These are phyloP conservation scores for Solanum verrucosum DNA, from an alignment of 257 asterid species.

Conservation along the genomic window DNA sequence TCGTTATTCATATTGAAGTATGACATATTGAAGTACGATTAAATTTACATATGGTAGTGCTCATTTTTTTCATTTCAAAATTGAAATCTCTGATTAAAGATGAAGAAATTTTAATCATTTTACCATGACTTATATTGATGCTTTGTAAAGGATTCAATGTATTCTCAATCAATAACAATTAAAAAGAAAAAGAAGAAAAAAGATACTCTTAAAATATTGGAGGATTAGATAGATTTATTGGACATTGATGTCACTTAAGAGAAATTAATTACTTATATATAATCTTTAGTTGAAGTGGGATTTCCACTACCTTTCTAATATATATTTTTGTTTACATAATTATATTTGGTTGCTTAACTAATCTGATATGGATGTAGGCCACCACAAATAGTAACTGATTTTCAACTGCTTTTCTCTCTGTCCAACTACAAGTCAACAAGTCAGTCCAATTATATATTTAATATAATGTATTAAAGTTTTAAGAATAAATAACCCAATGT, in stretches of 20 bases:
- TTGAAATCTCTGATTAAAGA: background rate
- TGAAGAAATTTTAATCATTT: background rate
- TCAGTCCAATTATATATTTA: background rate
- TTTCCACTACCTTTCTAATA: background rate
- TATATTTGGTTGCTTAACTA: background rate
- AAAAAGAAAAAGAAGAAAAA: background rate
- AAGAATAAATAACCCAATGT: background rate
- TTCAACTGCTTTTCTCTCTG: background rate
- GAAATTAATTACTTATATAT: background rate
- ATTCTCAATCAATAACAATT: background rate
- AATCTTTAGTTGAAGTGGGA: conserved; percentile 1
- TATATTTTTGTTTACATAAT: background rate
- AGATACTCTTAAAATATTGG: background rate
- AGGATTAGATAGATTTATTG: background rate
- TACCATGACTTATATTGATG: background rate
- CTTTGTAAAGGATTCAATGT: background rate
- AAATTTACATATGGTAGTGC: accelerated
- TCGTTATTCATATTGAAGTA: background rate
- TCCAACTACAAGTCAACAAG: background rate
- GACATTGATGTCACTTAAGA: background rate
- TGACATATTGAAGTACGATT: accelerated
- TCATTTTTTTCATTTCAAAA: background rate
- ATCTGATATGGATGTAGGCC: background rate
- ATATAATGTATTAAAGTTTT: background rate
- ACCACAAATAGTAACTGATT: background rate